phyloP scores from a whole-genome alignment of 768 basidiomycete genomes.

The Suillus subalutaceus region DNA sequence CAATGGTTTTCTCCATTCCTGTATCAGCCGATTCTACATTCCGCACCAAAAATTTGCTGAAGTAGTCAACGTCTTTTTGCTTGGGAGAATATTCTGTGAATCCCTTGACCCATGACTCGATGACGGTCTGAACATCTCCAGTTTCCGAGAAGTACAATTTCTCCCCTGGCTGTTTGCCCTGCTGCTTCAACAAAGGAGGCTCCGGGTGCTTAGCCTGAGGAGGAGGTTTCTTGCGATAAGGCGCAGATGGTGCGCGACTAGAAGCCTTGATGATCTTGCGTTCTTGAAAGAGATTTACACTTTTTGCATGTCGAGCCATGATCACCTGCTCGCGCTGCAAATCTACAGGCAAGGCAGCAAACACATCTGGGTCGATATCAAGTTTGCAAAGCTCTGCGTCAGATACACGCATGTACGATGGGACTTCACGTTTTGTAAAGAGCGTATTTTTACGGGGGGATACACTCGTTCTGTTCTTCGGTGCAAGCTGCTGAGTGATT shows the following conservation, averaged over 20 bases:
- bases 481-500: slow-evolving; percentile 66
- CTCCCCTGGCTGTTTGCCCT: slow-evolving; percentile 52
- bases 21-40: slow-evolving; percentile 67
- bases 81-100: slow-evolving; percentile 68
- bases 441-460: slow-evolving; percentile 41
- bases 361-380: slow-evolving; percentile 76
- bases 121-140: slow-evolving; percentile 69
- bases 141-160: slow-evolving; percentile 64
- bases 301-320: slow-evolving; percentile 53
- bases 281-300: slow-evolving; percentile 39
- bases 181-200: slow-evolving; percentile 58
- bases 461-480: slow-evolving; percentile 47
- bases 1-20: slow-evolving; percentile 71
- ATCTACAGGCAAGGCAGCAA: slow-evolving; percentile 59
- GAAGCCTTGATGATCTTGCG: slow-evolving; percentile 55
- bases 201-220: slow-evolving; percentile 56
- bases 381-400: slow-evolving; percentile 63
- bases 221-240: slow-evolving; percentile 50
- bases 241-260: slow-evolving; percentile 37
- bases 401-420: slow-evolving; percentile 47
- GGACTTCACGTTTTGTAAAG: slow-evolving; percentile 38
- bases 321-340: slow-evolving; percentile 77
- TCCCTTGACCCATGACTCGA: slow-evolving; percentile 76
- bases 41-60: slow-evolving; percentile 71
- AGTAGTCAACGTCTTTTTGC: slow-evolving; percentile 71